Evolutionary conservation across 148 eudicot species (phyloP).

Genomic region (Heliosperma pusillum): DNA sequence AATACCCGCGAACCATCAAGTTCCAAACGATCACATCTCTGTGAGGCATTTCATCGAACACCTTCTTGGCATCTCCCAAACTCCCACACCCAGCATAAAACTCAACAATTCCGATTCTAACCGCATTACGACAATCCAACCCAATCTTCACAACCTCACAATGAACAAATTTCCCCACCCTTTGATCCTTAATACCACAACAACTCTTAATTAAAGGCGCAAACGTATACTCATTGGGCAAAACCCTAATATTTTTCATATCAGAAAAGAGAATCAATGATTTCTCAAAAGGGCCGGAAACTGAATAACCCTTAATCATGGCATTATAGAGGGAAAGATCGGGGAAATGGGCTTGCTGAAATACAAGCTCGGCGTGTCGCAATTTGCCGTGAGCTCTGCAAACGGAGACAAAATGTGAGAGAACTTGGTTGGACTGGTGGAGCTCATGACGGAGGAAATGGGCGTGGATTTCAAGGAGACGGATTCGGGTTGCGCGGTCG

Average conservation of each 20-base stretch:
- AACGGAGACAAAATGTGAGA: constrained; percentile 67
- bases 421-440: constrained; percentile 60
- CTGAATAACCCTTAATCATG: constrained; percentile 63
- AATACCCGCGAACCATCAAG: constrained; percentile 64
- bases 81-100: constrained; percentile 38
- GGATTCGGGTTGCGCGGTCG: constrained; percentile 46
- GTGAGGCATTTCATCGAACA: constrained; percentile 71
- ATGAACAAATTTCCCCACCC: constrained; percentile 46
- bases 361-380: constrained; percentile 46
- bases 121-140: constrained; percentile 29
- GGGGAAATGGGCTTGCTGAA: constrained; percentile 44
- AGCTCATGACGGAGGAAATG: constrained; percentile 65
- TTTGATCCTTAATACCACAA: constrained; percentile 37
- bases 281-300: constrained; percentile 34
- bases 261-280: constrained; percentile 40
- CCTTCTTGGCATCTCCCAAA: constrained; percentile 51
- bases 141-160: constrained; percentile 40
- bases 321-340: constrained; percentile 63
- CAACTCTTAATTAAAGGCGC: constrained; percentile 73
- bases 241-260: constrained; percentile 51
- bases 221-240: constrained; percentile 64
- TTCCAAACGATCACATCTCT: constrained; percentile 66
- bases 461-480: constrained; percentile 60
- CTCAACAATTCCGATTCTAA: constrained; percentile 54
- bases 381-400: constrained; percentile 37